Conservation (phyloP, 345 rosid genomes). For the Linum lewisii region DNA sequence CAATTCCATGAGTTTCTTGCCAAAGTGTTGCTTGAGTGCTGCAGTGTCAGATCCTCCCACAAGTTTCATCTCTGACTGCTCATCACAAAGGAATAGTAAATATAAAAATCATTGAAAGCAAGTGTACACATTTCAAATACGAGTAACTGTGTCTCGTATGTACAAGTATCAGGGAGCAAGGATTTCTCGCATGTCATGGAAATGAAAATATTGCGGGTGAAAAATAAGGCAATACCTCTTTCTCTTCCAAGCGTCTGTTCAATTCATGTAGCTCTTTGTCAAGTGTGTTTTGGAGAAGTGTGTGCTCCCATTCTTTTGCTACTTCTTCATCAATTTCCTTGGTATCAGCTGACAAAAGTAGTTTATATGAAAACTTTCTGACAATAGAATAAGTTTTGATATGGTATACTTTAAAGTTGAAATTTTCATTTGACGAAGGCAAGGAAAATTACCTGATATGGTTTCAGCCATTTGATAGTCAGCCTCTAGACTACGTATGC, state of each 20-base stretch:
- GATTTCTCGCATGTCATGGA: background rate
- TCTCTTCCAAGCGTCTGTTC: slow-evolving; percentile 81
- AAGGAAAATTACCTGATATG: slow-evolving; percentile 39
- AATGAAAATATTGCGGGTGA: background rate
- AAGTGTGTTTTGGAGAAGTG: slow-evolving; percentile 81
- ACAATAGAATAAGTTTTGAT: background rate
- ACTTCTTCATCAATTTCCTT: slow-evolving; percentile 71
- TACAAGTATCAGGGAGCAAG: background rate
- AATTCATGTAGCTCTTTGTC: slow-evolving; percentile 89
- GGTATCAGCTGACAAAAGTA: slow-evolving; percentile 46
- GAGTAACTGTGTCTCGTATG: too few relatives aligned
- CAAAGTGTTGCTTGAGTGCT: slow-evolving; percentile 88
- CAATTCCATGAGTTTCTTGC: slow-evolving; percentile 80
- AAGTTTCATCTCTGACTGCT: slow-evolving; percentile 92
- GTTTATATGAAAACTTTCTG: slow-evolving; percentile 6
- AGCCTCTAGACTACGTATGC: slow-evolving; percentile 70
- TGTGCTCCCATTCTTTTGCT: slow-evolving; percentile 96
- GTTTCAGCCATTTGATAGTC: slow-evolving; percentile 78
- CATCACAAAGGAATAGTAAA: slow-evolving; percentile 8
- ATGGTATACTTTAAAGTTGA: too few relatives aligned
- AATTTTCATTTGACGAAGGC: background rate
- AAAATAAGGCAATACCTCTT: slow-evolving; percentile 54
- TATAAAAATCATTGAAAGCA: background rate
- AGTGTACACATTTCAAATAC: background rate
- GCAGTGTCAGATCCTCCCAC: slow-evolving; percentile 61